Base-by-base conservation (phyloP, 2,329 filamentous ascomycete species). In the Paraphaeosphaeria sporulosa region DNA sequence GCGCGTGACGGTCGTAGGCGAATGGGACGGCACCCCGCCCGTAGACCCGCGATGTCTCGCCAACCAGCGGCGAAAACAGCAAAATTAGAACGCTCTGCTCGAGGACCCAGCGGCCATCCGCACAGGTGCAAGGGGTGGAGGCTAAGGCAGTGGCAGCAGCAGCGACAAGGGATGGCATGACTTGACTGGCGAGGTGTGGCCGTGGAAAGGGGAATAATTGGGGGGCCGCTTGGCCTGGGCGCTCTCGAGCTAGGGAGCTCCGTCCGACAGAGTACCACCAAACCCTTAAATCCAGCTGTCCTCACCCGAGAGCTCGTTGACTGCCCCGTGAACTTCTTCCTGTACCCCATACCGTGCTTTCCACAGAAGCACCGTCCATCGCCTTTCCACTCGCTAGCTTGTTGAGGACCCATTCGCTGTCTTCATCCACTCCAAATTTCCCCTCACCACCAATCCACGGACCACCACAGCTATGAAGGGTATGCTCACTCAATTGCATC, bases 401-500 rank as follows among this genome's bases (percentile, higher is more conserved):
- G 52, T 64, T 49, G 64, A 63, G 59, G 59, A 52, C 62, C 36
- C 62, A 56, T 60, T 64, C 65, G 61, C 61, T 51, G 52, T 65
- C 61, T 64, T 53, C 58, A 46, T 57, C 48, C 10, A 52, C 60
- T 32, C 43, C 47, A 30, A 56, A 63, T 52, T 55, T 54, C 52
- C 49, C 59, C 61, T 40, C 21, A 42, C 53, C 53, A 51, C 36
- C 36, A 52, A 51, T 30, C 25, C 56, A 36, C 51, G 57, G 48
- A 57, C 60, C 63, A 68, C 71, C 67, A 62, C 71, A 68, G 76
- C 64, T 57, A 80, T 80, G 78, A 80, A 79, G 67, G 78, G 78
- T 79, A 43, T 34, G 71, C 57, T n/a, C 58, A 12, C 19, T 19
- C 63, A 64, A 63, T 63, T 62, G 57, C 52, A 7, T 15, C 23